A percentile compares a stretch with the other conserved stretches of the same genome.
phyloP scores from a whole-genome alignment of 1,139 yeast genomes.

The Yamadazyma dendronema region DNA sequence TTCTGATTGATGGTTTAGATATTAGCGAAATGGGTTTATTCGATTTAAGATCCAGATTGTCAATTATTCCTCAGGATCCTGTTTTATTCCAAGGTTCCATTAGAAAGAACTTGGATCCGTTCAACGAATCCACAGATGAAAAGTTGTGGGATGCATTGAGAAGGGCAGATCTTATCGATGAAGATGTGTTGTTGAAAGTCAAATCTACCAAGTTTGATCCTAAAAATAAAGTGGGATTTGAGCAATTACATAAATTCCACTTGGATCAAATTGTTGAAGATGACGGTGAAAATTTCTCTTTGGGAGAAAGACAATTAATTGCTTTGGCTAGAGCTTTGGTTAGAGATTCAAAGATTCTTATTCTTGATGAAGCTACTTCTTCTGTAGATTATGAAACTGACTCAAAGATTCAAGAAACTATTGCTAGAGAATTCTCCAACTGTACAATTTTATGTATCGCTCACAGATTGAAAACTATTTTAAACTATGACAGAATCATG shows the following conservation, averaged over 20 bases:
- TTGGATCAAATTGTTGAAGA: constrained; percentile 52
- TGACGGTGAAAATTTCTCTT: constrained; percentile 53
- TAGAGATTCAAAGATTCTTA: constrained; percentile 46
- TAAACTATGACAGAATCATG: constrained; percentile 39
- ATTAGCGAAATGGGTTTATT: constrained; percentile 65
- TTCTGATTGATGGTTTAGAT: constrained; percentile 61
- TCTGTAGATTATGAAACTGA: constrained; percentile 59
- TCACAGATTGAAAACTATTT: constrained; percentile 51
- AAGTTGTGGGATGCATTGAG: constrained; percentile 35
- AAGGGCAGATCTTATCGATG: constrained; percentile 31
- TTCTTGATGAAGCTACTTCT: constrained; percentile 57
- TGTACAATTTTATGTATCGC: constrained; percentile 55
- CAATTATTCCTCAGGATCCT: constrained; percentile 95
- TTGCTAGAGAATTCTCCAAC: constrained; percentile 38
- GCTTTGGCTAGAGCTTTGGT: constrained; percentile 56
- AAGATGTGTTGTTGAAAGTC: constrained; percentile 19
- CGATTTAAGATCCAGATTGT: constrained; percentile 70
- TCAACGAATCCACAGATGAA: constrained; percentile 29
- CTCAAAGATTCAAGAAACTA: constrained; percentile 48
- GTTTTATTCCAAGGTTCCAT: constrained; percentile 83
- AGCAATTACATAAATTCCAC: constrained; percentile 43
- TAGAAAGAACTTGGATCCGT: constrained; percentile 77
- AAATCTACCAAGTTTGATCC: constrained; percentile 11
- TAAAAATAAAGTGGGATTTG: constrained; percentile 21
- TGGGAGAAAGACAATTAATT: constrained; percentile 54